Percentiles rank a stretch among this genome's conserved stretches.
These are phyloP conservation scores for Aristolochia californica DNA, from an alignment of 164 flowering plant genomes.

Conservation along the genomic window DNA sequence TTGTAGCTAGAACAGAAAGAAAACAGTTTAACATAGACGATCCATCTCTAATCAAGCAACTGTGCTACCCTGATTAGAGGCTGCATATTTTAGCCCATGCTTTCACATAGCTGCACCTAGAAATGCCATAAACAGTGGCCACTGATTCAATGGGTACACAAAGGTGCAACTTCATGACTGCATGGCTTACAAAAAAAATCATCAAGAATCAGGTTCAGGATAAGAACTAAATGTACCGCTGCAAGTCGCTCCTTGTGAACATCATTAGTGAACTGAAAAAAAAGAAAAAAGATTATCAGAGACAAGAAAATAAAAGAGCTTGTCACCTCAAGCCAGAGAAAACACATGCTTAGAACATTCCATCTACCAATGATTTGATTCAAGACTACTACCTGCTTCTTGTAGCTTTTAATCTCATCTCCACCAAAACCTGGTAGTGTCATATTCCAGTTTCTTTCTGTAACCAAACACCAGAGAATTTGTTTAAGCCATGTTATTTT, in stretches of 20 bases:
- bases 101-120: background rate
- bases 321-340: background rate
- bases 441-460: constrained; percentile 94
- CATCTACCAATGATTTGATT: background rate
- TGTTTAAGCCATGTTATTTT: no score
- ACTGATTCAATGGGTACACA: background rate
- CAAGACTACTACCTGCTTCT: constrained; percentile 50
- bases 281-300: background rate
- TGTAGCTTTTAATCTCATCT: constrained; percentile 80
- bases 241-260: constrained; percentile 3
- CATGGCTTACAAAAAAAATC: background rate
- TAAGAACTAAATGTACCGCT: background rate
- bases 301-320: background rate
- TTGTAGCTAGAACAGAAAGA: background rate
- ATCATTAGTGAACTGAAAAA: constrained; percentile 2
- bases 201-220: background rate
- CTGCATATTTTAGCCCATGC: background rate
- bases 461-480: constrained; percentile 6
- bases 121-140: background rate
- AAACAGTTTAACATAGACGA: background rate
- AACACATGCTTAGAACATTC: background rate
- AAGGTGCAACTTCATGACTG: background rate
- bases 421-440: constrained; percentile 84
- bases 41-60: background rate
- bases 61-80: background rate